Base-by-base conservation (phyloP, 2,329 filamentous ascomycete genomes). In the Hymenoscyphus occultus region DNA sequence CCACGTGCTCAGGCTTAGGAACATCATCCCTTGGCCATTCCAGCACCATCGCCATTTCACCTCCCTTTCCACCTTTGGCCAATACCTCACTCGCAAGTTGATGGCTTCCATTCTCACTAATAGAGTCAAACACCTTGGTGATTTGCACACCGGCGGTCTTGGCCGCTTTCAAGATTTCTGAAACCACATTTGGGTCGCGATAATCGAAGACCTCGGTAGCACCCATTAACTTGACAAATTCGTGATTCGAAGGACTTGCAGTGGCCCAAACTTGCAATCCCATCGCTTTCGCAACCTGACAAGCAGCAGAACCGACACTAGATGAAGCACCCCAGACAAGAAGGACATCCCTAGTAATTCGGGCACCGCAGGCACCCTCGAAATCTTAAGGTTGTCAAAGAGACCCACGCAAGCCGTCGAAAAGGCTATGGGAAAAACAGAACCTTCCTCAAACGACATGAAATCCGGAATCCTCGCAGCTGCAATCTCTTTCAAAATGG, bases 301-400 rank as follows among this genome's bases (percentile, higher is more conserved):
- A 78, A 0, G 79, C 79, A 51, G 77, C 78, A 54, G 77, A 77
- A 0, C 82, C 81, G 0, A 82, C 80, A 14, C 75, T 77, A 0
- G 80, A 79, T 2, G 80, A 78, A 0, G 83, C 84, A 16, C 83
- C 83, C 80, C 81, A 85, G 13, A 85, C 72, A 0, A 80, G 61
- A 48, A 74, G 73, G 59, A 78, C 75, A 35, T 72, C 72, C 10
- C 67, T 73, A 2, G 66, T n/a, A 9, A 65, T 59, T 6, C 63
- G 14, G 72, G 72, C 6, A 72, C 56, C 5, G 75, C 40, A 7
- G 42, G 61, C 10, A 65, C 65, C 32, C 58, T 65, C 10, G 62
- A 61, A 22, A 76, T 68, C 3, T 69, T 71, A 42, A 70, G 42
- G 42, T 13, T 48, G 42, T 5, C 3, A 48, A 48, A 48, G 12